A percentile compares a stretch with the other conserved stretches of the same genome.
phyloP scores from a whole-genome alignment of 495 filamentous ascomycete species.

The Tuber microsphaerosporum region DNA sequence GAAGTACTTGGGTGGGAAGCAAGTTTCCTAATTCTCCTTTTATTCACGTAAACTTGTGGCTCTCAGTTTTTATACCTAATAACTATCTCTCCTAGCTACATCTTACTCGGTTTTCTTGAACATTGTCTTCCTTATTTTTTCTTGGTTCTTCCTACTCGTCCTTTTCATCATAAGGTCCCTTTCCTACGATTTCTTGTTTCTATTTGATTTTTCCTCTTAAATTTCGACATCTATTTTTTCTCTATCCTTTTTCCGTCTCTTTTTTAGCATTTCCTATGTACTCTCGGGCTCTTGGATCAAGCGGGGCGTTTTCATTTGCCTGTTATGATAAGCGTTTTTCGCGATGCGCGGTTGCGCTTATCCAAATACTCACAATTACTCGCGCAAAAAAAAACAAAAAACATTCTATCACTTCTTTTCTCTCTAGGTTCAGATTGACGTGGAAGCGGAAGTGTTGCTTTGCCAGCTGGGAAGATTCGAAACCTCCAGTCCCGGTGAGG shows the following conservation, averaged over 20 bases:
- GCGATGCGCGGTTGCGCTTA: not conserved
- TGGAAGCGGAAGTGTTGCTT: not conserved
- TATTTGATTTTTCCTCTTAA: constrained; percentile 15
- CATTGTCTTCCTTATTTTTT: constrained; percentile 33
- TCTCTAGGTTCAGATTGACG: not conserved
- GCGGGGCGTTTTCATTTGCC: constrained; percentile 40
- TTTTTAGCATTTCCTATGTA: constrained; percentile 1
- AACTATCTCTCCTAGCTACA: constrained; percentile 9
- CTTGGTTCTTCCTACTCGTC: constrained; percentile 9
- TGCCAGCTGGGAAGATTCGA: not conserved
- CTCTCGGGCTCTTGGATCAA: constrained; percentile 38
- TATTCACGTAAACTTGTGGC: constrained; percentile 20
- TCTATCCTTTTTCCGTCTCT: constrained; percentile 5
- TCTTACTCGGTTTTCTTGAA: constrained; percentile 29
- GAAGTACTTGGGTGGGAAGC: constrained; percentile 26
- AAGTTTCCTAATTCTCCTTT: constrained; percentile 35
- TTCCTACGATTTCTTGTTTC: not conserved
- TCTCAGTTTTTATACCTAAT: constrained; percentile 21
- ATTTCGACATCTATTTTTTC: constrained; percentile 14
- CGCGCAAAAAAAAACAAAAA: not conserved
- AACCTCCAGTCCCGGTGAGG: not conserved
- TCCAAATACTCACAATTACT: constrained; percentile 5
- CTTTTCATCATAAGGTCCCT: constrained; percentile 1
- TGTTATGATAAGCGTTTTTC: constrained; percentile 12
- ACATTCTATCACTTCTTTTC: not conserved